Evolutionary conservation across 441 rosid species (phyloP), one percentile per base, ranked within the genome.

Genomic region (Populus hybrid): DNA sequence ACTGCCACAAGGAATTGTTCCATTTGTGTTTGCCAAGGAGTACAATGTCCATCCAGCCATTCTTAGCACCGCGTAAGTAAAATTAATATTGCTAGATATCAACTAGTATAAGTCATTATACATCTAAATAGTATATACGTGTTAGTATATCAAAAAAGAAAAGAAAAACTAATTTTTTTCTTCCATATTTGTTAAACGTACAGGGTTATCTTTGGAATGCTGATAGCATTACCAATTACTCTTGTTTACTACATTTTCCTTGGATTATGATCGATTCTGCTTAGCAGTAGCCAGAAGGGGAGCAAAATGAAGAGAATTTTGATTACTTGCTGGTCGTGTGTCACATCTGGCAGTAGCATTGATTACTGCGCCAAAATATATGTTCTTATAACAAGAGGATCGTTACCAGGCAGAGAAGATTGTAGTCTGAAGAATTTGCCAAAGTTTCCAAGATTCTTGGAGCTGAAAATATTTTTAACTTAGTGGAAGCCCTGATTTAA

Each of bases 21-120:
- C 97, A 75, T 92, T 92, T 81, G 97, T 92, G 86, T 92, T 92
- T 64, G 97, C 97, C 28, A 92, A 92, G 79, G 97, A 92, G 76
- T 92, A 92, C 86, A 89, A 85, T 78, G 87, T 92, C 57, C 97
- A 92, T 79, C 95, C 97, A 20, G 91, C 88, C 72, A 90, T 92
- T 83, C 95, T 92, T 75, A 92, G 93, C 86, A 92, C 97, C 20
- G 93, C 77, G 97, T 92, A 67, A 88, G 92, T 79, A 6, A 26
- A n/a, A 28, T 28, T 28, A 28, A 61, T 23, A 63, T 21, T 21
- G 66, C 28, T 8, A 61, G 28, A 21, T 61, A 30, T 30, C 0
- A 0, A 23, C 14, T 61, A 21, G 66, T 21, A 10, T 21, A 21
- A 1, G 10, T 21, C 10, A 61, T 10, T 21, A 10, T 21, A 61